Evolutionary conservation across 768 basidiomycete species (phyloP).

Genomic region (Amanita molliuscula): DNA sequence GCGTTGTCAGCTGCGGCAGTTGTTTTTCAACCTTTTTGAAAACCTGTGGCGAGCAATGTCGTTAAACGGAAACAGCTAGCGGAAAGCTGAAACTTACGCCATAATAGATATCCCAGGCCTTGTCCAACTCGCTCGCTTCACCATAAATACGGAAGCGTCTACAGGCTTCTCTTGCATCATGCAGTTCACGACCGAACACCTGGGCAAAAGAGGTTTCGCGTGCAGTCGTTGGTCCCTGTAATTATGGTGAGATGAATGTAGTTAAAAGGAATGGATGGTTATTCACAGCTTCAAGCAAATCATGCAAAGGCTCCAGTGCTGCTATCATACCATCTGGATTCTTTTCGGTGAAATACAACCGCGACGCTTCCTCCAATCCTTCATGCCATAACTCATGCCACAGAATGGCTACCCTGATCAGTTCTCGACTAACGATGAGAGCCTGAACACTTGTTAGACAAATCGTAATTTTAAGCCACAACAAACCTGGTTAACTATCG

Average conservation of each 20-base stretch:
- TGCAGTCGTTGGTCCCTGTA: constrained; percentile 84
- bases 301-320: constrained; percentile 84
- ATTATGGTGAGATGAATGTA: constrained; percentile 3
- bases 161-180: constrained; percentile 87
- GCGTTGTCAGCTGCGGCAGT: constrained; percentile 73
- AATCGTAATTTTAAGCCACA: neutral
- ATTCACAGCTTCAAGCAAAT: constrained; percentile 76
- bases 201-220: constrained; percentile 94
- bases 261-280: neutral
- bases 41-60: constrained; percentile 37
- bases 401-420: constrained; percentile 93
- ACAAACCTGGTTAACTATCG: constrained; percentile 76
- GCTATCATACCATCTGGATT: constrained; percentile 97
- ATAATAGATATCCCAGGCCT: constrained; percentile 99
- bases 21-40: constrained; percentile 97
- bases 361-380: constrained; percentile 93
- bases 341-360: constrained; percentile 93
- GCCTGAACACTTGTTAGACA: constrained; percentile 38
- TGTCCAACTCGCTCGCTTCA: constrained; percentile 84
- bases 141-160: constrained; percentile 78
- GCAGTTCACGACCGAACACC: constrained; percentile 85
- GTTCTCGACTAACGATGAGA: constrained; percentile 80
- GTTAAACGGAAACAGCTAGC: neutral
- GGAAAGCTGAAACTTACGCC: constrained; percentile 38
- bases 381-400: constrained; percentile 99